Evolutionary conservation across 2,329 filamentous ascomycete species (phyloP).

Genomic region (Dryadomyces quercus-mongolicae): DNA sequence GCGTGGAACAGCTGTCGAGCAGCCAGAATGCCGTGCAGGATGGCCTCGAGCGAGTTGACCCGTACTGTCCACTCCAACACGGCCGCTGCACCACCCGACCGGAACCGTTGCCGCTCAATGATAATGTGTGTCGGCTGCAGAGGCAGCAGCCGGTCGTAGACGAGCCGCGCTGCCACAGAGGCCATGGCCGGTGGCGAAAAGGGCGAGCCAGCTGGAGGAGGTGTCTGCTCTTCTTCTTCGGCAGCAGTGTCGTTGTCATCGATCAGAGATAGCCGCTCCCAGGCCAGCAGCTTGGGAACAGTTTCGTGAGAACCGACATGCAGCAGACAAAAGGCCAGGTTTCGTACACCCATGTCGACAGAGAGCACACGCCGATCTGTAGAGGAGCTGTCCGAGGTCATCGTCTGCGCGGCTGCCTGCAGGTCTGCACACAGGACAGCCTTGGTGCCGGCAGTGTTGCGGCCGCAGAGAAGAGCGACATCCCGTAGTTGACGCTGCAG

Average conservation of each 20-base stretch:
- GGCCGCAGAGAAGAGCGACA: conserved; percentile 50
- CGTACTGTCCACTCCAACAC: conserved; percentile 75
- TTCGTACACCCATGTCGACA: conserved; percentile 76
- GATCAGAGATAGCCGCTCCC: conserved; percentile 15
- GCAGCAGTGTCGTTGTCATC: not conserved
- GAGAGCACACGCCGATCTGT: conserved; percentile 47
- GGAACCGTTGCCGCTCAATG: conserved; percentile 51
- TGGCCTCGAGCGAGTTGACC: conserved; percentile 72
- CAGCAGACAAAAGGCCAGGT: conserved; percentile 63
- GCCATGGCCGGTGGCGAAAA: conserved; percentile 25
- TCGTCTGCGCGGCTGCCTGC: conserved; percentile 26
- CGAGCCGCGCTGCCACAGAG: conserved; percentile 19
- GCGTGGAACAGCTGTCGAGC: conserved; percentile 34
- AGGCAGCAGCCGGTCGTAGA: conserved; percentile 24
- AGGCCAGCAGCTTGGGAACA: conserved; percentile 13
- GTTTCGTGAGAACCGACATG: not conserved
- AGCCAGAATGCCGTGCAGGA: conserved; percentile 60
- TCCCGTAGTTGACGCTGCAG: conserved; percentile 30
- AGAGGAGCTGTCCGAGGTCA: conserved; percentile 7
- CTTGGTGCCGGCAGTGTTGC: conserved; percentile 40
- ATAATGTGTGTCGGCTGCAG: conserved; percentile 56
- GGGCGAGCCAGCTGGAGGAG: not conserved
- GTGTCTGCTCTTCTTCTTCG: not conserved
- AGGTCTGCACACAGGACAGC: conserved; percentile 27
- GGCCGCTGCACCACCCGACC: conserved; percentile 48